Evolutionary conservation across 2,329 filamentous ascomycete species (phyloP), one percentile per base, ranked within the genome.

Genomic region (Dactylellina drechsleri): DNA sequence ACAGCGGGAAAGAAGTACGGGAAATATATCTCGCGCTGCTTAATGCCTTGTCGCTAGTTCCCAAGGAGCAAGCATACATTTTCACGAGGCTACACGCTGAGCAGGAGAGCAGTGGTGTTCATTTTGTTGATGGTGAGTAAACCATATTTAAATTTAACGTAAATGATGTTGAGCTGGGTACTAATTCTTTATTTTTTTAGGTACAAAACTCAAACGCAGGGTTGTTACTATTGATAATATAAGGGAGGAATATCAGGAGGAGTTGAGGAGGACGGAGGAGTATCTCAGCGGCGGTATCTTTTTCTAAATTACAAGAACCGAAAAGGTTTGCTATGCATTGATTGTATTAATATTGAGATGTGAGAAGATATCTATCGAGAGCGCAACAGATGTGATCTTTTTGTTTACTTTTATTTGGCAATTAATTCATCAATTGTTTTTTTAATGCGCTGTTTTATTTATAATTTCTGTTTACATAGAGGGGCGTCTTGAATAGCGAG

Each of bases 21-120:
- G 88, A 91, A 78, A 90, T 92, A 79, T 95, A 96, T 79, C 84
- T 98, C n/a, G 86, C 93, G 76, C 87, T 99, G 52, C 96, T 99
- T 83, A 99, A 99, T 81, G 90, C 92, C 0, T 85, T 99, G 75
- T 92, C 91, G 77, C 97, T 92, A 77, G 92, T 97, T 47, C 89
- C 91, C 57, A 85, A 89, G 70, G 88, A 92, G 76, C 91, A 97
- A 79, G 90, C 90, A 0, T 99, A 96, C 87, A 88, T 96, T 81
- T 89, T 87, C 57, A 82, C 84, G n/a, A 84, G 86, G 78, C 78
- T 79, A 47, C 82, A 84, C 40, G 82, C 82, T 12, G 82, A 84
- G 67, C 83, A 82, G 79, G 84, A 83, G 23, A 82, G 75, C 61
- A 59, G 79, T 76, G 76, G 77, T 70, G 59, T 66, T 60, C 40